Percentiles rank a stretch among this genome's conserved stretches.
Conservation (phyloP, 129 eudicot species). For the Arctium lappa region DNA sequence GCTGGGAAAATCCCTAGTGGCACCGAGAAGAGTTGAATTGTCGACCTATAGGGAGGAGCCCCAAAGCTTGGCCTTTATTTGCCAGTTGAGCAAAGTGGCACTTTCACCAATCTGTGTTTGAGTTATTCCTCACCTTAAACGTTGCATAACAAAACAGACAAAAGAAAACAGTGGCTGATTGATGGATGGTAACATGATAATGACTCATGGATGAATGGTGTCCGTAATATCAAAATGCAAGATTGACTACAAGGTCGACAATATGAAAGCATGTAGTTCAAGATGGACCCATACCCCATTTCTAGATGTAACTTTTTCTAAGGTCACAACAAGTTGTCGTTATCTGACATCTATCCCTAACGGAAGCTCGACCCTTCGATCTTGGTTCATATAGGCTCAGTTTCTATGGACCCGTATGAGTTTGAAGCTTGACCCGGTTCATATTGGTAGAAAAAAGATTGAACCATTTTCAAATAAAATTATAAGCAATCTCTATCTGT, state of each 20-base stretch:
- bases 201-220: conserved; percentile 4
- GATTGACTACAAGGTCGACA: background rate
- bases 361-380: background rate
- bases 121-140: background rate
- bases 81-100: background rate
- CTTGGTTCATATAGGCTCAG: background rate
- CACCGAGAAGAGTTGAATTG: background rate
- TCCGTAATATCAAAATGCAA: conserved; percentile 8
- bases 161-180: background rate
- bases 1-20: background rate
- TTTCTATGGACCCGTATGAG: background rate
- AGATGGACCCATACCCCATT: background rate
- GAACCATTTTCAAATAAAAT: no score
- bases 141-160: background rate
- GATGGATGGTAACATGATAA: background rate
- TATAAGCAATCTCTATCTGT: background rate
- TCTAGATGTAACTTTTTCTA: conserved; percentile 6
- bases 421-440: background rate
- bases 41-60: background rate
- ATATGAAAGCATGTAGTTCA: background rate
- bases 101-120: background rate
- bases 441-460: background rate
- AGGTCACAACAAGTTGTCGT: conserved; percentile 4
- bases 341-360: background rate
- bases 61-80: background rate